Percentiles rank a stretch among this genome's conserved stretches.
Conservation (phyloP, 495 filamentous ascomycete genomes). For the Aspergillus affinis region DNA sequence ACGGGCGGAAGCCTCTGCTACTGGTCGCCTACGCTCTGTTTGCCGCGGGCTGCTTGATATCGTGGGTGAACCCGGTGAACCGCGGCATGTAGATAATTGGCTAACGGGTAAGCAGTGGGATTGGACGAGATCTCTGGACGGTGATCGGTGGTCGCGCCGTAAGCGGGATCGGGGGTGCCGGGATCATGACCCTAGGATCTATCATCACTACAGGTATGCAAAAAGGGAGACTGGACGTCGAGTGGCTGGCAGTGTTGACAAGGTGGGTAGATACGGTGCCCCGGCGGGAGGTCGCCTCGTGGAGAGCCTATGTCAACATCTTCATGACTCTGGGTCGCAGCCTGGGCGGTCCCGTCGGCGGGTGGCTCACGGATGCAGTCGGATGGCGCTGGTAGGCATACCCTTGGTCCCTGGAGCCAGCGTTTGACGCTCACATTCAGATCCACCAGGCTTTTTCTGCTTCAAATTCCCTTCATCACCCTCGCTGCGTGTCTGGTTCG, state of each 20-base stretch:
- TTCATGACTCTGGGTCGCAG: slow-evolving; percentile 63
- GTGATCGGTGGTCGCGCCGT: slow-evolving; percentile 58
- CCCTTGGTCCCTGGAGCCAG: background rate
- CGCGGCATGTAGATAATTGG: background rate
- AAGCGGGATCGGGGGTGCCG: slow-evolving; percentile 59
- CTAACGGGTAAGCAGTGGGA: slow-evolving; percentile 37
- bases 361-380: slow-evolving; percentile 61
- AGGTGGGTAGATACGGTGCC: slow-evolving; percentile 57
- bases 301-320: slow-evolving; percentile 67
- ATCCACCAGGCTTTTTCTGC: slow-evolving; percentile 55
- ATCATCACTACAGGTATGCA: slow-evolving; percentile 60
- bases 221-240: background rate
- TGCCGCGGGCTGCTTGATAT: slow-evolving; percentile 39
- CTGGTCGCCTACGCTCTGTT: slow-evolving; percentile 45
- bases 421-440: background rate
- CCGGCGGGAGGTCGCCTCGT: slow-evolving; percentile 63
- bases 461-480: slow-evolving; percentile 55
- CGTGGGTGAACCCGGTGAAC: slow-evolving; percentile 20
- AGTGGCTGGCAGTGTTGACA: background rate
- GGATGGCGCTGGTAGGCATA: slow-evolving; percentile 63
- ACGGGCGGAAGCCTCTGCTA: slow-evolving; percentile 43
- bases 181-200: slow-evolving; percentile 55
- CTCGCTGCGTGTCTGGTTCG: slow-evolving; percentile 51
- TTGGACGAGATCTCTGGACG: slow-evolving; percentile 49
- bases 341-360: slow-evolving; percentile 63